Evolutionary conservation across 2,329 filamentous ascomycete species (phyloP).

Genomic region (Mariannaea sp.): DNA sequence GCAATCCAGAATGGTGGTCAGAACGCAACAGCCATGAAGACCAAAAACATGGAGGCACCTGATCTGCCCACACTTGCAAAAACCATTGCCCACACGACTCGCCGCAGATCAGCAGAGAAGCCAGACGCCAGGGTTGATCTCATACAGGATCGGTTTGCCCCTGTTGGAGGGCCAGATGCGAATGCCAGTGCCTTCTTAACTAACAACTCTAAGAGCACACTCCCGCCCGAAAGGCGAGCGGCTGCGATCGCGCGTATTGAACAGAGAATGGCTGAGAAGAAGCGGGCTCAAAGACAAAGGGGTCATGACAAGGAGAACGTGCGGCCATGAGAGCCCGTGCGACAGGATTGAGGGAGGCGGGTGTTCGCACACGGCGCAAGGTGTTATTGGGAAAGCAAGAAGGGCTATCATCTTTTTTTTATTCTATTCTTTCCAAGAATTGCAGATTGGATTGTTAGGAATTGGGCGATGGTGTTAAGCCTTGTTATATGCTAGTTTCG

Average conservation of each 20-base stretch:
- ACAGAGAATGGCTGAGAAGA: constrained; percentile 58
- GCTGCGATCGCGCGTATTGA: constrained; percentile 61
- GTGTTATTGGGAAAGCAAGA: constrained; percentile 28
- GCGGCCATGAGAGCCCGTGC: constrained; percentile 39
- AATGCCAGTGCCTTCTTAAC: constrained; percentile 42
- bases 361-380: constrained; percentile 9
- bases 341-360: constrained; percentile 2
- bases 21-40: constrained; percentile 29
- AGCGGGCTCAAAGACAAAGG: constrained; percentile 41
- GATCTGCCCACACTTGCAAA: constrained; percentile 38
- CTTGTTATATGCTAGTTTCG: constrained; percentile 15
- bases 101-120: constrained; percentile 22
- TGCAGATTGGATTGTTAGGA: constrained; percentile 15
- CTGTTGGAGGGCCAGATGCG: constrained; percentile 48
- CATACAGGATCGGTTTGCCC: constrained; percentile 51
- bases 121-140: constrained; percentile 50
- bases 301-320: constrained; percentile 58
- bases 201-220: constrained; percentile 48
- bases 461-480: constrained; percentile 36
- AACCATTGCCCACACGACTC: constrained; percentile 28
- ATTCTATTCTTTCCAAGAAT: constrained; percentile 6
- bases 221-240: constrained; percentile 57
- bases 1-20: constrained; percentile 39
- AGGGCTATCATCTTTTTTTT: constrained; percentile 7
- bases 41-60: constrained; percentile 33